A percentile compares a stretch with the other conserved stretches of the same genome.
These are phyloP conservation scores for Pharus latifolius DNA, from an alignment of 176 grass and related monocot species.

Conservation along the genomic window DNA sequence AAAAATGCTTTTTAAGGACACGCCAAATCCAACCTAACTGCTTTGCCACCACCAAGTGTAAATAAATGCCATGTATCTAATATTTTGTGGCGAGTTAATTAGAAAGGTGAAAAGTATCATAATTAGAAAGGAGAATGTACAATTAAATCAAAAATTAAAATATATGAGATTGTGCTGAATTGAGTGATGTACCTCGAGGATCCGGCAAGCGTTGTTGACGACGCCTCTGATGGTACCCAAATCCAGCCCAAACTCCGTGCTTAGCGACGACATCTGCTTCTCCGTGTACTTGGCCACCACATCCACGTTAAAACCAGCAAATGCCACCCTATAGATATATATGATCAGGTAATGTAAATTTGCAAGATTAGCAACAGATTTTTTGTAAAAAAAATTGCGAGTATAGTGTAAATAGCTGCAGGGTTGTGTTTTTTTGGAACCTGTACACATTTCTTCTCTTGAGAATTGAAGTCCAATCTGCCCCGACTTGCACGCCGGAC, in stretches of 20 bases:
- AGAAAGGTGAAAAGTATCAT: not conserved
- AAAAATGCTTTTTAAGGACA: not conserved
- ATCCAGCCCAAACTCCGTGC: slow-evolving; percentile 51
- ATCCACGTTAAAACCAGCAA: slow-evolving; percentile 77
- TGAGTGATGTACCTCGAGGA: slow-evolving; percentile 55
- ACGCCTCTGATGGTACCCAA: slow-evolving; percentile 60
- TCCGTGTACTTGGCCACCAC: slow-evolving; percentile 64
- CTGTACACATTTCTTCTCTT: slow-evolving; percentile 81
- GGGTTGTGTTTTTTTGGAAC: slow-evolving; percentile 14
- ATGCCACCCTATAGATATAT: slow-evolving; percentile 59
- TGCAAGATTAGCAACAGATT: slow-evolving; percentile 6
- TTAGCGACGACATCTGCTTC: slow-evolving; percentile 68
- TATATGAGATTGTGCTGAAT: not conserved
- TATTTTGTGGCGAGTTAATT: not conserved
- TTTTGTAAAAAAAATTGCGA: too few species aligned
- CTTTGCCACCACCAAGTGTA: too few species aligned
- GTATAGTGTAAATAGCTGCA: not conserved
- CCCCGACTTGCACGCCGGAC: slow-evolving; percentile 80
- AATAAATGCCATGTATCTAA: too few species aligned
- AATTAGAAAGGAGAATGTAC: not conserved
- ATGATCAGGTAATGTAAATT: not conserved
- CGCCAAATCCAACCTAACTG: too few species aligned
- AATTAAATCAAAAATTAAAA: too few species aligned
- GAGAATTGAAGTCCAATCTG: slow-evolving; percentile 84
- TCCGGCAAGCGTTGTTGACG: slow-evolving; percentile 74